A percentile compares a stretch with the other conserved stretches of the same genome.
Evolutionary conservation across 345 rosid genomes (phyloP).

Genomic region (Stellera chamaejasme): DNA sequence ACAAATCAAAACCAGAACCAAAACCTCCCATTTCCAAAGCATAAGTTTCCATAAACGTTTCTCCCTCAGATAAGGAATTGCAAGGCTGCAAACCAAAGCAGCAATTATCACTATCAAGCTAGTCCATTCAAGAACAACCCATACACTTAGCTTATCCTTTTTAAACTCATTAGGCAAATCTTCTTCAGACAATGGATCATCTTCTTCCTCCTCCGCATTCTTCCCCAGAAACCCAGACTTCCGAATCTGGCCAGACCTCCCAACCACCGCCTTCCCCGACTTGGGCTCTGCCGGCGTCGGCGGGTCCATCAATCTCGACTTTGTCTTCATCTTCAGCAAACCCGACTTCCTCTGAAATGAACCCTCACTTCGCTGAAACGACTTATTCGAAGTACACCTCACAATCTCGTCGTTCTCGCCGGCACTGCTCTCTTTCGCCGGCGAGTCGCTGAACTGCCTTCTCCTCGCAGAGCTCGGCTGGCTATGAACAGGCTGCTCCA

Average conservation of each 20-base stretch:
- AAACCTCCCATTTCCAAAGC: slow-evolving; percentile 66
- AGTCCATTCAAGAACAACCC: slow-evolving; percentile 42
- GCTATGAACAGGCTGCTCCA: slow-evolving; percentile 7
- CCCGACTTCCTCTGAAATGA: slow-evolving; percentile 24
- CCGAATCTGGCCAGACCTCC: slow-evolving; percentile 20
- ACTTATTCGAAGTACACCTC: slow-evolving; percentile 34
- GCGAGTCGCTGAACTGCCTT: slow-evolving; percentile 13
- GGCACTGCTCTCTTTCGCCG: slow-evolving; percentile 6
- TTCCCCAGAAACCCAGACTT: slow-evolving; percentile 28
- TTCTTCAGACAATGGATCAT: slow-evolving; percentile 48
- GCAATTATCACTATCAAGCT: slow-evolving; percentile 38
- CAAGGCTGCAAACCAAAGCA: slow-evolving; percentile 34
- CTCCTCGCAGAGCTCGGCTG: slow-evolving; percentile 11
- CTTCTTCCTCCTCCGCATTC: slow-evolving; percentile 39
- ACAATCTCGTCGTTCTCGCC: slow-evolving; percentile 26
- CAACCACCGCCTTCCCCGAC: slow-evolving; percentile 14
- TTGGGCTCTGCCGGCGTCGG: slow-evolving; percentile 14
- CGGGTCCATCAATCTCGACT: slow-evolving; percentile 29
- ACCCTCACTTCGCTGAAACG: slow-evolving; percentile 20
- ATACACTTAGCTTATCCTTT: slow-evolving; percentile 19
- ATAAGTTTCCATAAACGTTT: slow-evolving; percentile 28
- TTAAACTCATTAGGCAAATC: slow-evolving; percentile 52
- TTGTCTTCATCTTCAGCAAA: slow-evolving; percentile 23
- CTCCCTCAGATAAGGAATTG: slow-evolving; percentile 24
- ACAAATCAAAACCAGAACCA: slow-evolving; percentile 57